Base-by-base conservation (phyloP, 352 stramenopile species). In the Globisporangium paddicum region DNA sequence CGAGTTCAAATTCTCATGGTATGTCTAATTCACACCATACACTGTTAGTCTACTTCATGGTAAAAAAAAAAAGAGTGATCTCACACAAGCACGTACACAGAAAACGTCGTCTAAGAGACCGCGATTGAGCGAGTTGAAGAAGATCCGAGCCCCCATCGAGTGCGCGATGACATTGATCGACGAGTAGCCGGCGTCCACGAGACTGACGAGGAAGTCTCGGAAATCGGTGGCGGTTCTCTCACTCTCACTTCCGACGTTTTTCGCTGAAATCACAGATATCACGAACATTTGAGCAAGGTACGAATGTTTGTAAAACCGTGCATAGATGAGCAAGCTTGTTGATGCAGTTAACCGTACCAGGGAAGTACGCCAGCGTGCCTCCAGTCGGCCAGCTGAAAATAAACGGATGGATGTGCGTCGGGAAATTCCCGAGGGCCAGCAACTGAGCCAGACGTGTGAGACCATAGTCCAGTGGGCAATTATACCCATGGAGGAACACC, bases 331-430 rank as follows among this genome's bases (percentile, higher is more conserved):
- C 19, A 53, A 14, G 14, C 44, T 14, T 2, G 44, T 37, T 5
- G 13, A 28, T 11, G 16, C 38, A 23, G 13, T 5, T 19, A 8
- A 16, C 1, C 7, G 26, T 57, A 64, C 73, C 73, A 77, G 78
- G 76, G 37, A 76, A 87, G 50, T 87, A 90, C 8, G 78, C 73
- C 11, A 90, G 61, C 0, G 70, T 67, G 23, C 78, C 76, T 28
- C 75, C 81, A 28, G 73, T 91, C 0, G 81, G 77, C 81, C 81
- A 91, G 50, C 79, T 89, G 40, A 91, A 91, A 2, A 91, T 68
- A 47, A 81, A 89, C 28, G 81, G 81, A 34, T 91, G 81, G 55
- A 91, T 83, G 21, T 69, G 69, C 0, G 74, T 69, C 0, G 81
- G 81, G 41, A 91, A 91, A 32, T 89, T 75, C 3, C 79, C 81